Evolutionary conservation across 305 asterid genomes (phyloP).

Genomic region (Coffea humblotiana): DNA sequence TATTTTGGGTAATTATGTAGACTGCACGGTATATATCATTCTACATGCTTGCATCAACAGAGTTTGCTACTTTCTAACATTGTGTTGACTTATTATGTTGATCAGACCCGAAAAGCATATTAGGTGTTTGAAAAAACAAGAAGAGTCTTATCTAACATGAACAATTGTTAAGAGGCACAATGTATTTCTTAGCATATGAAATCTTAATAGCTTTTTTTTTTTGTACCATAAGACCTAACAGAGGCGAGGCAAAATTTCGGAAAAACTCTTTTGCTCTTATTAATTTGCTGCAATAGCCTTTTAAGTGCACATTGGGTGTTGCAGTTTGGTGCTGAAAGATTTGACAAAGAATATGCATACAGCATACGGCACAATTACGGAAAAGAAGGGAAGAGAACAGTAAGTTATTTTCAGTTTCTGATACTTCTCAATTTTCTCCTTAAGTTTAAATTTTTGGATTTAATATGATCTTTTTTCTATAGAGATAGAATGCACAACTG

Average conservation of each 20-base stretch:
- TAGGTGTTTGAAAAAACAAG: background rate
- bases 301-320: slow-evolving; percentile 22
- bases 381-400: slow-evolving; percentile 99
- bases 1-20: background rate
- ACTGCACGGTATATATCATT: background rate
- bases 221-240: background rate
- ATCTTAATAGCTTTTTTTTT: background rate
- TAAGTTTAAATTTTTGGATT: background rate
- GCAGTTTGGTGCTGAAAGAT: slow-evolving; percentile 93
- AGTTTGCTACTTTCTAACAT: background rate
- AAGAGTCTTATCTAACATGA: background rate
- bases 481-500: too few species aligned
- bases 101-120: background rate
- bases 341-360: slow-evolving; percentile 94
- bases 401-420: slow-evolving; percentile 32
- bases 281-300: background rate
- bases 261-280: background rate
- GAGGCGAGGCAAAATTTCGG: background rate
- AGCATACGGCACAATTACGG: slow-evolving; percentile 91
- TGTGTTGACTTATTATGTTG: background rate
- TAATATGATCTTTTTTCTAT: too few species aligned
- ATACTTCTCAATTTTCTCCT: background rate
- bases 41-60: background rate
- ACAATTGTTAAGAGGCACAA: slow-evolving; percentile 1
- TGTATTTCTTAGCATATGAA: background rate